Base-by-base conservation (phyloP, 192 early-diverging fungal genomes). In the Phycomyces nitens region DNA sequence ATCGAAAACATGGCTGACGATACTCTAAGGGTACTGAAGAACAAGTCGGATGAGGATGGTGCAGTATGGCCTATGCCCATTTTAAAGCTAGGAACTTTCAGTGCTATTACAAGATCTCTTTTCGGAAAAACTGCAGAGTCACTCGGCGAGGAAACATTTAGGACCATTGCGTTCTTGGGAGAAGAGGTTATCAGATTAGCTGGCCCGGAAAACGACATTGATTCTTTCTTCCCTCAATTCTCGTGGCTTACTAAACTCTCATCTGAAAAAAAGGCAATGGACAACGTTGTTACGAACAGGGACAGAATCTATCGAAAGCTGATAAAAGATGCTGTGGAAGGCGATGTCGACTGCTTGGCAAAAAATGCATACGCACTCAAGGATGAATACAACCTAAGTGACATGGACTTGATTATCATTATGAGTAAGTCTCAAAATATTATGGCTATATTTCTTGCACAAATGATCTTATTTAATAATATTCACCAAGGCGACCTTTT, bases 401-500 rank as follows among this genome's bases (percentile, higher is more conserved):
- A 47, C 12, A 18, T n/a, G 15, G 44, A 47, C 44, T n/a, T 47
- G 12, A 14, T 47, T 14, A 47, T 47, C 15, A 47, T 47, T 3
- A n/a, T 47, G 12, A 47, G 44, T 47, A 47, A 47, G 44, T 47
- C 18, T n/a, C 3, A 6, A 6, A 3, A 47, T 47, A 47, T 11
- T 47, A 11, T 14, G 12, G 2, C 15, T 47, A 3, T 47, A 47
- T 34, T 34, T 34, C 29, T 34, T 34, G 3, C 29, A 5, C 12
- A 2, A n/a, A 47, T n/a, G 3, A 2, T 47, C 18, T 47, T n/a
- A 3, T 47, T 34, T 34, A 34, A 5, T 47, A n/a, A 2, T n/a
- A n/a, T 11, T 8, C 23, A 22, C 8, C 56, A 41, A 58, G 57
- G 21, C 22, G 59, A 61, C 50, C 27, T 61, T 12, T 27, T 61